A percentile compares a stretch with the other conserved stretches of the same genome.
Conservation (phyloP, 108 stramenopile species). For the Aurantiochytrium sp. region DNA sequence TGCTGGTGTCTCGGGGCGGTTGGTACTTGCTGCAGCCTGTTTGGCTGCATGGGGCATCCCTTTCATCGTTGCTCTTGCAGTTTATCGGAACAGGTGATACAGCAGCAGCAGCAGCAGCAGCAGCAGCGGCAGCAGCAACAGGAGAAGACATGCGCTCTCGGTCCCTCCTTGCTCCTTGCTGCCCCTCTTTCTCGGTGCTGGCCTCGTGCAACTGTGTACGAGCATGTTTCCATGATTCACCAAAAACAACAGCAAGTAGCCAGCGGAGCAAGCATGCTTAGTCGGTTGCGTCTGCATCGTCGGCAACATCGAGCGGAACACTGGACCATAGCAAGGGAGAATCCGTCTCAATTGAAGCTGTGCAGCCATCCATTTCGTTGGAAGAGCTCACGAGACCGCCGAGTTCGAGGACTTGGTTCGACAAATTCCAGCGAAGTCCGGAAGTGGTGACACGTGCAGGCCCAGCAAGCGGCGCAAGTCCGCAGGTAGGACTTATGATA, state of each 20-base stretch:
- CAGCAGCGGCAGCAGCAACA: too few relatives aligned
- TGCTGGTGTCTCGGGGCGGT: neutral
- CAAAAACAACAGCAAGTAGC: too few relatives aligned
- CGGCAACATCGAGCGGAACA: neutral
- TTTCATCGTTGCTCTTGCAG: neutral
- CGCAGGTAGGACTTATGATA: neutral
- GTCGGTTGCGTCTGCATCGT: neutral
- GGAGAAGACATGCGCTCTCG: too few relatives aligned
- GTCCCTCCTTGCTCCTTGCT: too few relatives aligned
- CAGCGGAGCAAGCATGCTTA: too few relatives aligned
- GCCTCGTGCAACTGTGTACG: too few relatives aligned
- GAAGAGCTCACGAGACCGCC: slow-evolving; percentile 5
- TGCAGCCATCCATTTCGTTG: neutral
- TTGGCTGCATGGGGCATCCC: neutral
- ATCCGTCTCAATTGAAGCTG: neutral
- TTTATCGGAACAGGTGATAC: too few relatives aligned
- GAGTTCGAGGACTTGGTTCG: neutral
- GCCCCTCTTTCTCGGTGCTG: too few relatives aligned
- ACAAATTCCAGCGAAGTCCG: neutral
- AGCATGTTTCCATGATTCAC: too few relatives aligned
- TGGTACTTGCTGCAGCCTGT: neutral
- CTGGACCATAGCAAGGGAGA: neutral
- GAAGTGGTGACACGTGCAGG: neutral
- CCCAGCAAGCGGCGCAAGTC: neutral
- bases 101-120: too few relatives aligned